Base-by-base conservation (phyloP, 495 filamentous ascomycete genomes). In the Cercophora scortea region DNA sequence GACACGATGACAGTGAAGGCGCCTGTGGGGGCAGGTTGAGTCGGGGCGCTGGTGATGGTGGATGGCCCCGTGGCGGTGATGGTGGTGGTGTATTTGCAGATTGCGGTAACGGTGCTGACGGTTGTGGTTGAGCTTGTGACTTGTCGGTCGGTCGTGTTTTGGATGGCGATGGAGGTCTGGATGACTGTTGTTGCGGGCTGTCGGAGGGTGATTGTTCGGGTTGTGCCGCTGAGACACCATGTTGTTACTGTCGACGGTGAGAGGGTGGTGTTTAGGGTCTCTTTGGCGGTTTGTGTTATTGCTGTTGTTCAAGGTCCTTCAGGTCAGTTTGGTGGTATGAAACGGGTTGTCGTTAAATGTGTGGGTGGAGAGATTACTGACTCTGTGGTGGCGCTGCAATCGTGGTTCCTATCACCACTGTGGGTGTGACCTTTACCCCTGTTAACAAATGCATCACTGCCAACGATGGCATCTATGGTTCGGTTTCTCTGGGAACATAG, bases 391-490 rank as follows among this genome's bases (percentile, higher is more conserved):
- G 45, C 8, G 34, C 32, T 4, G 45, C 49, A 11, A 16, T 38
- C 2, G 52, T 59, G 9, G 49, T 52, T 13, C 49, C 40, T 6
- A 59, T 34, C 1, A 49, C 38, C 3, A 59, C 52, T 15, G 52
- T 59, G 8, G 56, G 56, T 8, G 56, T 59, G 5, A 51, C 32
- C 55, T 58, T 38, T 38, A 7, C 13, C 25, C 10, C 13, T 38
- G 13, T 38, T 2, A 32, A 10, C 47, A 18, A 36, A 5, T 25
- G 25, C 25, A 25, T 25, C 25, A 2, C 25, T 41, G 4, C 38
- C 2, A 36, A 47, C n/a, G 32, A 16, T n/a, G 32, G 10, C 11
- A 10, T 9, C 18, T 25, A 2, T 5, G 5, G n/a, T 36, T 15
- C 13, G 18, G 5, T 15, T n/a, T 49, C 3, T 36, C 19, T 15